Evolutionary conservation across 2,329 filamentous ascomycete species (phyloP).

Genomic region (Hymenoscyphus fraxineus): DNA sequence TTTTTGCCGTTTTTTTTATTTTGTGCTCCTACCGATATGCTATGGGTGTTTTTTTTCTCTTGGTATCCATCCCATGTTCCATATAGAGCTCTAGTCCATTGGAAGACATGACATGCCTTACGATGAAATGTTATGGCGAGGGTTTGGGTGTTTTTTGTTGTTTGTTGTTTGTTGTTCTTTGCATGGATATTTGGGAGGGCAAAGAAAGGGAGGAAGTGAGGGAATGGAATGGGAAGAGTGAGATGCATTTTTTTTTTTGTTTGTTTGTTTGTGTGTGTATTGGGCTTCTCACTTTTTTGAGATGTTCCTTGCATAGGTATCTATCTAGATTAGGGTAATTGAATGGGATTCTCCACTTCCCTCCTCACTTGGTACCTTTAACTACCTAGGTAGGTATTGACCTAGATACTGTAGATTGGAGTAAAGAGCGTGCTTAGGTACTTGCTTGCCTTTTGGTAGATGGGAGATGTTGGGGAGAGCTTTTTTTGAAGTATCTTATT

Average conservation of each 20-base stretch:
- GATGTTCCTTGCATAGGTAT: neutral
- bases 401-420: too few species aligned
- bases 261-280: too few species aligned
- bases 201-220: neutral
- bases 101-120: neutral
- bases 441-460: too few species aligned
- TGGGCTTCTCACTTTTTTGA: neutral
- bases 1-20: neutral
- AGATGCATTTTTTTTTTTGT: neutral
- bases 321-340: too few species aligned
- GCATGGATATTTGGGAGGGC: neutral
- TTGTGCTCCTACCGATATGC: neutral
- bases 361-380: too few species aligned
- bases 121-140: neutral
- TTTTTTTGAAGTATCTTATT: too few species aligned
- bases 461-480: too few species aligned
- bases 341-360: too few species aligned
- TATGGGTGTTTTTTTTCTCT: neutral
- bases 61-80: too few species aligned
- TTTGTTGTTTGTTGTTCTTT: neutral
- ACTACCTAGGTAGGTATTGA: too few species aligned
- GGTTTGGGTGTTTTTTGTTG: neutral
- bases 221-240: neutral
- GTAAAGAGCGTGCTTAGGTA: too few species aligned
- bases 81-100: too few species aligned